Base-by-base conservation (phyloP, 805 yeast genomes). In the Cyberlindnera xishuangbannaensis region DNA sequence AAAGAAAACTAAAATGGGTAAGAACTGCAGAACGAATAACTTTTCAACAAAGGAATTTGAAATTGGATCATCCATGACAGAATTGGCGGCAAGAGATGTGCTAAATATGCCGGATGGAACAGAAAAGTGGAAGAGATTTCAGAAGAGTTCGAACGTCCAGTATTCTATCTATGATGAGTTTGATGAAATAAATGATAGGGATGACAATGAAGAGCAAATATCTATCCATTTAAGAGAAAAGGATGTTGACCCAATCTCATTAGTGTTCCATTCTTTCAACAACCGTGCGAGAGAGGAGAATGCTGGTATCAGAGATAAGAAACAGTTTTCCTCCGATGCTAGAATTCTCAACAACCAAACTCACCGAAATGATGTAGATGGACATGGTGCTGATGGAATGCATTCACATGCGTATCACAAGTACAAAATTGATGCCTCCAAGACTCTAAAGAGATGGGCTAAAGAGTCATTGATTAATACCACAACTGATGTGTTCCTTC, bases 241-340 rank as follows among this genome's bases (percentile, higher is more conserved):
- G 19, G 10, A 42, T 1, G 44, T 36, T 22, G 31, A 36, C 9
- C 53, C 53, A 10, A 28, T 36, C 2, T 40, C 49, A 15, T 37
- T 50, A 28, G 37, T 37, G 8, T 58, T 55, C 35, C 67, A 67
- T 40, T 78, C 95, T 0, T 90, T 88, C 61, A 90, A 88, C 55
- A 77, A 84, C 51, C 69, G 94, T 49, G 94, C 95, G 0, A 95
- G 97, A 18, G 81, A 71, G 36, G 95, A 85, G 18, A 90, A 90
- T 51, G 60, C 64, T 25, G 97, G 97, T 33, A 71, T 90, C 15
- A 64, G 95, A 36, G 96, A 87, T 39, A 76, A 73, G 51, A 90
- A 90, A 61, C 75, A 77, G 35, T 74, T 77, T 33, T 84, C 95
- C 7, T 69, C 78, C 1, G 97, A 90, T 56, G 71, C 88, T 1